Percentiles rank a stretch among this genome's conserved stretches.
phyloP scores from a whole-genome alignment of 2,329 filamentous ascomycete genomes.

The Exutisphaerella laricina region DNA sequence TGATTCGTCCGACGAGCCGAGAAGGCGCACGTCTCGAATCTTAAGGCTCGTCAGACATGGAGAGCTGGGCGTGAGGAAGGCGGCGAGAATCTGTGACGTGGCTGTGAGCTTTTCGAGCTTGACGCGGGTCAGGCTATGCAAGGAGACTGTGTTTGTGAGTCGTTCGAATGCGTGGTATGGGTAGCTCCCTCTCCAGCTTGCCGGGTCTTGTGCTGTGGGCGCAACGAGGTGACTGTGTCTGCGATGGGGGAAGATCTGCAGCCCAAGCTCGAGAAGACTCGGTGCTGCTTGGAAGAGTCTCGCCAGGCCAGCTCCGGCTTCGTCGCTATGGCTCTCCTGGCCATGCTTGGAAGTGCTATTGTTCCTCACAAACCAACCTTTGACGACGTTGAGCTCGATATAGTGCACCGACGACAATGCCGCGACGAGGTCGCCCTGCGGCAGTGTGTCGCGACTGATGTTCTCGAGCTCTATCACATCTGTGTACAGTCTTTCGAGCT shows the following conservation, averaged over 20 bases:
- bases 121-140: conserved; percentile 23
- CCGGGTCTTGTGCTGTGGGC: conserved; percentile 14
- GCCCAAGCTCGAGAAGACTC: conserved; percentile 14
- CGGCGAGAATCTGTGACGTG: conserved; percentile 16
- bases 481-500: conserved; percentile 30
- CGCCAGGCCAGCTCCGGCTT: conserved; percentile 20
- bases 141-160: conserved; percentile 10
- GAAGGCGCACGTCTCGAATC: conserved; percentile 28
- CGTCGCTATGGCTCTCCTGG: not conserved
- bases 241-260: conserved; percentile 17
- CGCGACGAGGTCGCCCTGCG: conserved; percentile 14
- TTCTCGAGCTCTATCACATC: conserved; percentile 31
- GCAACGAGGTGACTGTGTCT: conserved; percentile 16
- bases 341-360: not conserved
- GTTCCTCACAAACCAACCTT: conserved; percentile 16
- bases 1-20: conserved; percentile 14
- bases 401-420: conserved; percentile 27
- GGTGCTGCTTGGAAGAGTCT: conserved; percentile 21
- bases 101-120: conserved; percentile 31
- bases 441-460: conserved; percentile 15
- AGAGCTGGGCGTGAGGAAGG: conserved; percentile 21
- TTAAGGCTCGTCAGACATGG: conserved; percentile 26
- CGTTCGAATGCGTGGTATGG: conserved; percentile 20
- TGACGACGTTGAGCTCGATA: conserved; percentile 28
- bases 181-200: conserved; percentile 23